Evolutionary conservation across 495 filamentous ascomycete species (phyloP), one percentile per base, ranked within the genome.

Genomic region (Penicillium riverlandense): DNA sequence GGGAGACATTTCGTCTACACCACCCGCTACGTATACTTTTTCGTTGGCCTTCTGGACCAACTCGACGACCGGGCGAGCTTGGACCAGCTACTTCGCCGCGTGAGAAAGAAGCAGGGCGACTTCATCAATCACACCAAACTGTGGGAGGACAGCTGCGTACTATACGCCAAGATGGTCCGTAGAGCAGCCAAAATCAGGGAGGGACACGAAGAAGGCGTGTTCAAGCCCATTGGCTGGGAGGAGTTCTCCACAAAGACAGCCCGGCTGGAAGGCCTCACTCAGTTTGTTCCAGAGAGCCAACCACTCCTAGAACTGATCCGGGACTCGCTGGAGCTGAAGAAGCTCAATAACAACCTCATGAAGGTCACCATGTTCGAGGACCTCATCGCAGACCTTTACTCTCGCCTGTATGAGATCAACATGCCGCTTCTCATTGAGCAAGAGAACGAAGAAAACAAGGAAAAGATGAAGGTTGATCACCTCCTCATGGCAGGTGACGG

Each of bases 1-100:
- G 92, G 92, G 0, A 74, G 92, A 35, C 94, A 97, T 56, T 92
- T 92, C 54, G 87, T 96, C 31, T 99, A 95, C 65, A 96, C 88
- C 11, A 81, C 84, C 38, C 84, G 85, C 43, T 99, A 99, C 61
- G 86, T 89, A 6, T 76, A 80, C 32, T 91, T 90, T 50, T 85
- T 95, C 58, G 75, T 84, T 29, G 63, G 70, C 33, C 70, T 99
- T 9, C 75, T 96, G 11, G 78, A 80, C 40, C 74, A 86, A 39
- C 70, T 90, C 30, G 80, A 85, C 41, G 92, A 99, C 53, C 79
- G 84, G 13, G 54, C 73, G 9, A 92, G 78, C 53, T 72, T 99
- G 37, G 92, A 96, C 54, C 76, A 79, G 33, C 65, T 99, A 5
- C 77, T 89, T 1, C 86, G 85, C 34, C 79, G 89, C 11, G 79